Conservation (phyloP, 495 filamentous ascomycete genomes). For the Aeminium ludgeri region DNA sequence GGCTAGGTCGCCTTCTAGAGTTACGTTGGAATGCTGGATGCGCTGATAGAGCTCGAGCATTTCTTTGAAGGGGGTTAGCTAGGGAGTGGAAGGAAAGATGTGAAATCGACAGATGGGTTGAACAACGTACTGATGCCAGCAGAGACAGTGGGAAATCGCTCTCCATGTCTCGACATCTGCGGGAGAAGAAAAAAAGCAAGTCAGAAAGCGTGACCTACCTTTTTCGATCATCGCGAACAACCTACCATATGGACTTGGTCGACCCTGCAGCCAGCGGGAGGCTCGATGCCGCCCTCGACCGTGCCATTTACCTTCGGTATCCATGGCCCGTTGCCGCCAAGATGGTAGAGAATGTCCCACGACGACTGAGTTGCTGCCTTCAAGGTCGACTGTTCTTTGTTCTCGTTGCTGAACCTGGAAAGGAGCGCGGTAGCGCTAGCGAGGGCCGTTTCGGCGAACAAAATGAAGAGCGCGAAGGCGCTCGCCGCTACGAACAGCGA, state of each 20-base stretch:
- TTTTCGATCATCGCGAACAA: background rate
- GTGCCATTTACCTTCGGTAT: conserved; percentile 33
- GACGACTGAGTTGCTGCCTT: background rate
- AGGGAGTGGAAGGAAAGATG: background rate
- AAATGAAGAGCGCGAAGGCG: too few relatives aligned
- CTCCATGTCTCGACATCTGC: conserved; percentile 43
- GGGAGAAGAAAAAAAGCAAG: conserved; percentile 3
- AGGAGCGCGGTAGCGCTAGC: too few relatives aligned
- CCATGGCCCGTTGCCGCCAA: conserved; percentile 45
- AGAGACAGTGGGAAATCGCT: conserved; percentile 39
- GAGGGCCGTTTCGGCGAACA: too few relatives aligned
- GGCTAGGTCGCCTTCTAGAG: conserved; percentile 32
- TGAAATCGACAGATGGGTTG: background rate
- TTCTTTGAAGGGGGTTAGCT: too few relatives aligned
- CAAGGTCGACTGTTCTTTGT: too few relatives aligned
- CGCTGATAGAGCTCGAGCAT: conserved; percentile 33
- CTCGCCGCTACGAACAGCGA: too few relatives aligned
- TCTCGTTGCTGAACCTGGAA: too few relatives aligned
- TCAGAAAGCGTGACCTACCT: background rate
- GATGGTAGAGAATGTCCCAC: conserved; percentile 41
- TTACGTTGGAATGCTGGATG: conserved; percentile 27
- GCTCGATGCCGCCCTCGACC: conserved; percentile 26
- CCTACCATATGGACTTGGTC: conserved; percentile 45
- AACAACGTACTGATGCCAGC: conserved; percentile 35
- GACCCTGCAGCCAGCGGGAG: conserved; percentile 33